These are phyloP conservation scores for Cadophora gregata DNA, from an alignment of 2,329 filamentous ascomycete genomes.

Conservation along the genomic window DNA sequence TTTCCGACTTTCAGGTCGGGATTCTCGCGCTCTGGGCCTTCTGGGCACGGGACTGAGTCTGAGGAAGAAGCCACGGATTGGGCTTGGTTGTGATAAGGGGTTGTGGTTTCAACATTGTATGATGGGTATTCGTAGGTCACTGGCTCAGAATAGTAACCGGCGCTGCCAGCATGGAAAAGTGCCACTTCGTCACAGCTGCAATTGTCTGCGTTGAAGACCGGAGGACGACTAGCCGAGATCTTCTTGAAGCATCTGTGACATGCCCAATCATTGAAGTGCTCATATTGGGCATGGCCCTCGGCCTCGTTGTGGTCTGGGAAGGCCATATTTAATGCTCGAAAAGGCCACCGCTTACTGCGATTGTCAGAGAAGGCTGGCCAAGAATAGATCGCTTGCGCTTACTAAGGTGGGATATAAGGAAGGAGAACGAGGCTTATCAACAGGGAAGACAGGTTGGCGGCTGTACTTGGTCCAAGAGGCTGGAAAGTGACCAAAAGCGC, in stretches of 20 bases:
- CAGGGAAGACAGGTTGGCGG: constrained; percentile 32
- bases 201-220: constrained; percentile 38
- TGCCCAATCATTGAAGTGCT: constrained; percentile 31
- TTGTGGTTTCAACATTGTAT: constrained; percentile 12
- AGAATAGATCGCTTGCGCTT: constrained; percentile 13
- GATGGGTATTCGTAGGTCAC: constrained; percentile 15
- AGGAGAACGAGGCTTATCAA: constrained; percentile 30
- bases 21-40: constrained; percentile 34
- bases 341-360: constrained; percentile 23
- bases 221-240: constrained; percentile 37
- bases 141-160: background rate
- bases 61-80: constrained; percentile 29
- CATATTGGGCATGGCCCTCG: constrained; percentile 21
- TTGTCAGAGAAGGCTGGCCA: constrained; percentile 11
- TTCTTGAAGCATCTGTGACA: constrained; percentile 36
- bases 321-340: constrained; percentile 25
- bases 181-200: constrained; percentile 37
- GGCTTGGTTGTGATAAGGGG: constrained; percentile 18
- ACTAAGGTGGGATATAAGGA: constrained; percentile 25
- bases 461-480: background rate
- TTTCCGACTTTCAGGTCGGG: constrained; percentile 29
- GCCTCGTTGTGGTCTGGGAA: constrained; percentile 23
- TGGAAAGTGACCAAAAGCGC: background rate
- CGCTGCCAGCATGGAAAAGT: constrained; percentile 13
- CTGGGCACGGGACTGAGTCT: constrained; percentile 25